A percentile compares a stretch with the other conserved stretches of the same genome.
Conservation (phyloP, 257 asterid species). For the Rhazya stricta region DNA sequence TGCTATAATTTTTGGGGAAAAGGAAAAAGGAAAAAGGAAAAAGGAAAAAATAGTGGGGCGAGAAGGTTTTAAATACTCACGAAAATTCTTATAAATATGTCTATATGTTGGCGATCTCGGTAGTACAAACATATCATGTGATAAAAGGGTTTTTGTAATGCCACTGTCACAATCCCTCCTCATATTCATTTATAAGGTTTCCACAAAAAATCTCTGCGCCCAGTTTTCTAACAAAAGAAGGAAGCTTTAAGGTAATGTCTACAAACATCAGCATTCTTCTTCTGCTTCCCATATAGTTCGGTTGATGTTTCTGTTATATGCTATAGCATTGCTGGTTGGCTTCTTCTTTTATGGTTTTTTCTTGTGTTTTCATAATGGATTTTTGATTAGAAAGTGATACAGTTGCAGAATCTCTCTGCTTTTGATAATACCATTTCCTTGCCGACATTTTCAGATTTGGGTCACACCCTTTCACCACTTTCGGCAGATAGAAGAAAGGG, state of each 20-base stretch:
- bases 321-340: neutral
- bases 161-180: neutral
- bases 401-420: neutral
- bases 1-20: too few species aligned
- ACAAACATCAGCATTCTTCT: neutral
- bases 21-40: neutral
- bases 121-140: neutral
- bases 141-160: neutral
- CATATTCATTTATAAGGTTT: neutral
- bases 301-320: neutral
- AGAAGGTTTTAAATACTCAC: too few species aligned
- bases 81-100: too few species aligned
- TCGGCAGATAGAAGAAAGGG: conserved; percentile 13
- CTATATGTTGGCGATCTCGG: too few species aligned
- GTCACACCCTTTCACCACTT: conserved; percentile 4
- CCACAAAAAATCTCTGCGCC: neutral
- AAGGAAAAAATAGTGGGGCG: neutral
- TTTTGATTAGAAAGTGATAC: neutral
- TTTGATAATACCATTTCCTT: neutral
- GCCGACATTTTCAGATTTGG: conserved; percentile 8
- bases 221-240: neutral
- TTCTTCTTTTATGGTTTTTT: neutral
- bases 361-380: neutral
- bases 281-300: neutral
- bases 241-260: neutral